Conservation (phyloP, 2,329 filamentous ascomycete species). For the Calonectria leucothoes region DNA sequence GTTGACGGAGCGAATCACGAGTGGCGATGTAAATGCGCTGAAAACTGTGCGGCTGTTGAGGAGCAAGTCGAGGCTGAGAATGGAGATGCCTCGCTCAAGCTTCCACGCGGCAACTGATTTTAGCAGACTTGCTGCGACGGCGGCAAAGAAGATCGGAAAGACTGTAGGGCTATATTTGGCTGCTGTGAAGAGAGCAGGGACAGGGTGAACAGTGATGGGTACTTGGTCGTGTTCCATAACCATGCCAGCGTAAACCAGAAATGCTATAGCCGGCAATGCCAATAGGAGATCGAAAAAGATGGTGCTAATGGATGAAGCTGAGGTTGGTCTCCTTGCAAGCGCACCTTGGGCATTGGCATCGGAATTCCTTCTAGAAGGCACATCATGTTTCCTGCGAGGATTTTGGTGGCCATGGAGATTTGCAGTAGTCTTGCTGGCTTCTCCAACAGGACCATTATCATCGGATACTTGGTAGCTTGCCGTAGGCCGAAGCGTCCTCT, state of each 20-base stretch:
- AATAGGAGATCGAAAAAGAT: slow-evolving; percentile 11
- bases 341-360: too few species aligned
- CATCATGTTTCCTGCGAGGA: too few species aligned
- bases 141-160: slow-evolving; percentile 18
- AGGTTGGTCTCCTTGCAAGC: too few species aligned
- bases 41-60: slow-evolving; percentile 18
- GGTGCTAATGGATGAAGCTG: too few species aligned
- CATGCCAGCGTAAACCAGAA: slow-evolving; percentile 4
- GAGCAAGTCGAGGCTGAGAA: slow-evolving; percentile 15
- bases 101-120: slow-evolving; percentile 12
- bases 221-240: neutral
- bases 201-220: neutral
- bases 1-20: slow-evolving; percentile 5
- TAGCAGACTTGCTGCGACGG: slow-evolving; percentile 15
- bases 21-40: slow-evolving; percentile 2
- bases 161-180: slow-evolving; percentile 9
- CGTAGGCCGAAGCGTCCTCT: too few species aligned
- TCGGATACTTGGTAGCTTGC: too few species aligned
- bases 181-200: neutral
- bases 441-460: too few species aligned
- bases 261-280: slow-evolving; percentile 4
- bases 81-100: slow-evolving; percentile 9
- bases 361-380: too few species aligned
- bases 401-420: too few species aligned
- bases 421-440: too few species aligned